Percentiles rank a stretch among this genome's conserved stretches.
These are phyloP conservation scores for Magnusiomyces ingens DNA, from an alignment of 1,139 yeast species.

Conservation along the genomic window DNA sequence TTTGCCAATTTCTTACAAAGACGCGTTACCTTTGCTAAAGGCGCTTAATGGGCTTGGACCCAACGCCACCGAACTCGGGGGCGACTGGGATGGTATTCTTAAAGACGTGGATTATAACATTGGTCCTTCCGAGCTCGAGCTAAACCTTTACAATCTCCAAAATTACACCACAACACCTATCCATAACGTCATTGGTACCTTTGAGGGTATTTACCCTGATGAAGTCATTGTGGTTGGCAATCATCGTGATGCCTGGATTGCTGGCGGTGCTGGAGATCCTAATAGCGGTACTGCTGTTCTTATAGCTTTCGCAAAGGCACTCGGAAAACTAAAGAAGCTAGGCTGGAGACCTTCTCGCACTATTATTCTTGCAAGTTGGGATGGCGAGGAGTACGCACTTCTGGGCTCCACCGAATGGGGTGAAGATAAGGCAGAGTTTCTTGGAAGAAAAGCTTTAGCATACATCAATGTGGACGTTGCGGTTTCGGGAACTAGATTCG, in stretches of 20 bases:
- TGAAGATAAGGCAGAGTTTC: slow-evolving; percentile 41
- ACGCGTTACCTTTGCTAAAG: slow-evolving; percentile 49
- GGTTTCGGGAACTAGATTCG: slow-evolving; percentile 45
- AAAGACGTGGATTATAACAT: slow-evolving; percentile 45
- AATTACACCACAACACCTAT: slow-evolving; percentile 53
- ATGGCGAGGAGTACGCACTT: slow-evolving; percentile 65
- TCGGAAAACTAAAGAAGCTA: slow-evolving; percentile 41
- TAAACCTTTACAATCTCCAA: slow-evolving; percentile 50
- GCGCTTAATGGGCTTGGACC: slow-evolving; percentile 51
- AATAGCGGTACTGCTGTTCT: slow-evolving; percentile 57
- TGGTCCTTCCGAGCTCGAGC: slow-evolving; percentile 53
- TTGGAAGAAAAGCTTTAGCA: slow-evolving; percentile 46
- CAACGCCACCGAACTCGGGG: slow-evolving; percentile 30
- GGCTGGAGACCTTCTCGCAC: slow-evolving; percentile 66
- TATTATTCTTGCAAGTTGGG: slow-evolving; percentile 60
- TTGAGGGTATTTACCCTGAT: slow-evolving; percentile 43
- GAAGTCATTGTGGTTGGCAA: slow-evolving; percentile 58
- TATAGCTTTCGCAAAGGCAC: slow-evolving; percentile 51
- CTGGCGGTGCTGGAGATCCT: slow-evolving; percentile 68
- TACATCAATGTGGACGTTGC: slow-evolving; percentile 62
- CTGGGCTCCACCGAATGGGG: slow-evolving; percentile 67
- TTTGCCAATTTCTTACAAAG: slow-evolving; percentile 52
- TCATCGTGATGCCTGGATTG: slow-evolving; percentile 70
- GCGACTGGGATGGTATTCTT: slow-evolving; percentile 45
- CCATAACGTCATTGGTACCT: slow-evolving; percentile 50